A percentile compares a stretch with the other conserved stretches of the same genome.
These are phyloP conservation scores for Anethum foeniculum DNA, from an alignment of 140 eudicot species.

Conservation along the genomic window DNA sequence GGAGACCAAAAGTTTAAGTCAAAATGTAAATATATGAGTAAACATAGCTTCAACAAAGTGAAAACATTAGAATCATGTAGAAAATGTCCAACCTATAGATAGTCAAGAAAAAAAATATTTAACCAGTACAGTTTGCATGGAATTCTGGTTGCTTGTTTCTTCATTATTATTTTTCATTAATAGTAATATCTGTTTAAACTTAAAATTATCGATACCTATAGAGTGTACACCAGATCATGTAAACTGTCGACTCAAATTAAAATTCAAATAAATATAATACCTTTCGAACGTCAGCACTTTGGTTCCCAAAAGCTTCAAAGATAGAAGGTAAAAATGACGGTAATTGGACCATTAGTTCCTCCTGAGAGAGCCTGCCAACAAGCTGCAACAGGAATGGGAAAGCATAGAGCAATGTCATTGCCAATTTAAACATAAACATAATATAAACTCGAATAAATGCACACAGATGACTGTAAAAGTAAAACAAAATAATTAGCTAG, in stretches of 20 bases:
- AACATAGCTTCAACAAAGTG: background rate
- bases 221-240: no score
- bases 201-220: background rate
- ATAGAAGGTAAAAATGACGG: slow-evolving; percentile 90
- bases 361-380: slow-evolving; percentile 89
- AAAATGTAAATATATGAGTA: background rate
- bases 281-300: slow-evolving; percentile 99
- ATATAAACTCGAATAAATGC: background rate
- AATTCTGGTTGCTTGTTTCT: background rate
- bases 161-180: background rate
- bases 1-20: slow-evolving; percentile 24
- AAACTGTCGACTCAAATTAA: background rate
- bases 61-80: background rate
- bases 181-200: background rate
- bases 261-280: slow-evolving; percentile 15
- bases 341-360: slow-evolving; percentile 69
- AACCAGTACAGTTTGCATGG: background rate
- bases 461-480: background rate
- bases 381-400: slow-evolving; percentile 45
- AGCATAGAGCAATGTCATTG: background rate
- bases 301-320: slow-evolving; percentile 96
- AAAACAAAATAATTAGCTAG: background rate
- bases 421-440: background rate
- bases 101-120: background rate
- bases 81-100: background rate